Evolutionary conservation across 2,329 filamentous ascomycete species (phyloP).

Genomic region (Venturiaceae sp.): DNA sequence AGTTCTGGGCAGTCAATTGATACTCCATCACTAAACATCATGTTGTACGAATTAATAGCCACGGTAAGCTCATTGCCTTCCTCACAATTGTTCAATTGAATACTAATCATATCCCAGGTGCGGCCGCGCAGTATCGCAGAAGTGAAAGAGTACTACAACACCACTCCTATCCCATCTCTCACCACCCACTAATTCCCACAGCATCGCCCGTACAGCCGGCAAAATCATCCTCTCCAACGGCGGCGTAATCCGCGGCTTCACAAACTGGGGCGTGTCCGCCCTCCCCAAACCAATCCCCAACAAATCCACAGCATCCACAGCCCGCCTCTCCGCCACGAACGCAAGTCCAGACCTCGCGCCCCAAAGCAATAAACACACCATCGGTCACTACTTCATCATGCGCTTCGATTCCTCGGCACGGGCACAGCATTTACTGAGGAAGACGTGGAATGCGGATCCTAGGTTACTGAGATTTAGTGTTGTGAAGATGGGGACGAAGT

Average conservation of each 20-base stretch:
- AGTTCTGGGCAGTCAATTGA: background rate
- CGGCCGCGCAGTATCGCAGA: conserved; percentile 82
- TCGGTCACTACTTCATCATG: conserved; percentile 96
- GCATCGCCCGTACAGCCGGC: conserved; percentile 81
- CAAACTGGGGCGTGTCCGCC: conserved; percentile 90
- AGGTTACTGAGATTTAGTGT: conserved; percentile 80
- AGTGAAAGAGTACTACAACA: conserved; percentile 77
- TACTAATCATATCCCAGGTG: conserved; percentile 48
- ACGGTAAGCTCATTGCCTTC: conserved; percentile 55
- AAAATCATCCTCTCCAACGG: conserved; percentile 70
- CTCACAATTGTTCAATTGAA: background rate
- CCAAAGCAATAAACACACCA: conserved; percentile 54
- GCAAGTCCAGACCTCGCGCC: background rate
- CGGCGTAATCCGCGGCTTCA: conserved; percentile 84
- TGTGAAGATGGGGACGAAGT: conserved; percentile 69
- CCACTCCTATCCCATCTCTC: background rate
- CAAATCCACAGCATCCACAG: conserved; percentile 68
- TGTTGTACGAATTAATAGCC: conserved; percentile 97
- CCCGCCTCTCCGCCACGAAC: conserved; percentile 37
- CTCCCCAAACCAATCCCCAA: conserved; percentile 62
- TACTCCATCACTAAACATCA: conserved; percentile 33
- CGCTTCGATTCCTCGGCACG: conserved; percentile 74
- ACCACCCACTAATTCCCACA: conserved; percentile 26
- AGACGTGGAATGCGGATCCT: conserved; percentile 74
- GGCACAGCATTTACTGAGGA: conserved; percentile 65